phyloP scores from a whole-genome alignment of 73 alveolate genomes.

The Blepharisma stoltei region DNA sequence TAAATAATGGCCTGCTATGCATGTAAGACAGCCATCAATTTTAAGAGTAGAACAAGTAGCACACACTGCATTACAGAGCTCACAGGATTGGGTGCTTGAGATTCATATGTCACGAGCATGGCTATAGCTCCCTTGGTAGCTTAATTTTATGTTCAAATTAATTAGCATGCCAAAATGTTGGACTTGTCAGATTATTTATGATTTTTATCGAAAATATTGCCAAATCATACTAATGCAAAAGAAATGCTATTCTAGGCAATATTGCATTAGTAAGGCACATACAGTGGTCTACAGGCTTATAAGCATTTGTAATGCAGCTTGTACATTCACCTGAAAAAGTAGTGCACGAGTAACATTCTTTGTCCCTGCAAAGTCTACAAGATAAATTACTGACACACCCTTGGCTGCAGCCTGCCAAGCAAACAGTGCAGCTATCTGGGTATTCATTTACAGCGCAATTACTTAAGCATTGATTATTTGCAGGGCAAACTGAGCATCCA shows the following conservation, averaged over 20 bases:
- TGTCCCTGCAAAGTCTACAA: slow-evolving; percentile 3
- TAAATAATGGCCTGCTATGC: not conserved
- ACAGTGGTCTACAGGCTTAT: not conserved
- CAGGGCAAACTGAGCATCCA: not conserved
- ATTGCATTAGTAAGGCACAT: not conserved
- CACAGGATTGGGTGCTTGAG: not conserved
- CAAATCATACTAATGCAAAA: no score
- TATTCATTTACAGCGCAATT: not conserved
- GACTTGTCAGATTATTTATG: no score
- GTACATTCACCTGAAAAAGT: not conserved
- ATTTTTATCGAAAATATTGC: no score
- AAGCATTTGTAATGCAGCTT: not conserved
- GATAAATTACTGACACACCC: not conserved
- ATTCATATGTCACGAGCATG: no score
- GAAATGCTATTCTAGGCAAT: no score
- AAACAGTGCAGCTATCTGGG: not conserved
- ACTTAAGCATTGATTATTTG: not conserved
- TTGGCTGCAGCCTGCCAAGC: not conserved
- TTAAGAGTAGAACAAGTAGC: slow-evolving; percentile 5
- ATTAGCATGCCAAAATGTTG: no score
- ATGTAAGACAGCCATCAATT: not conserved
- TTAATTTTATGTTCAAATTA: no score
- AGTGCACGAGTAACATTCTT: slow-evolving; percentile 1
- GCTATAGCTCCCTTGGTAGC: no score
- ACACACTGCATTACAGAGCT: not conserved